These are phyloP conservation scores for Umbilicus rupestris DNA, from an alignment of 164 flowering plant genomes.

Conservation along the genomic window DNA sequence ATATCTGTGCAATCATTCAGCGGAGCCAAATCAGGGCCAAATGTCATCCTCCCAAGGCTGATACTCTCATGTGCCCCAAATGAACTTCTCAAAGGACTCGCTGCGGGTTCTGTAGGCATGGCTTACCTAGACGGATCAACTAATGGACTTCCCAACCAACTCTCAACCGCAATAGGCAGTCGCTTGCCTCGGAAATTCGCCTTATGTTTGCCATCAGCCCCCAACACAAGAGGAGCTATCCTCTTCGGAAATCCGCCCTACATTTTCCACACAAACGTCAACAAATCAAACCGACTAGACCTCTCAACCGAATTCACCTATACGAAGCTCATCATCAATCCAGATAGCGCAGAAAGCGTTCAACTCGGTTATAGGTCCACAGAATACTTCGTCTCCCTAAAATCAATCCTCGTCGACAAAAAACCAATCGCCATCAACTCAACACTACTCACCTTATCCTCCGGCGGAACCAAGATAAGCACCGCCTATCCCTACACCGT, in stretches of 20 bases:
- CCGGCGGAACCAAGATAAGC: constrained; percentile 10
- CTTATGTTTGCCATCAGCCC: constrained; percentile 23
- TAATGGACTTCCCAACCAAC: constrained; percentile 23
- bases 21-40: constrained; percentile 20
- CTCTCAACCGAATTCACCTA: constrained; percentile 20
- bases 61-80: constrained; percentile 28
- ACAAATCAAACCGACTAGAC: constrained; percentile 9
- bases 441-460: constrained; percentile 18
- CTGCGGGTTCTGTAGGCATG: constrained; percentile 33
- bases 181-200: constrained; percentile 31
- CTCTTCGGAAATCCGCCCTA: constrained; percentile 38
- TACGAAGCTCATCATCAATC: constrained; percentile 30
- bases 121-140: constrained; percentile 32
- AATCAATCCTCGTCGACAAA: constrained; percentile 22
- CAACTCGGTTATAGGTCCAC: constrained; percentile 19
- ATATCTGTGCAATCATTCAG: constrained; percentile 19
- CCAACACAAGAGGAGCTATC: constrained; percentile 19
- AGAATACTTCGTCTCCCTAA: constrained; percentile 35
- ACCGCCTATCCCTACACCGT: constrained; percentile 9
- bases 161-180: constrained; percentile 22
- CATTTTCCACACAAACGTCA: constrained; percentile 17
- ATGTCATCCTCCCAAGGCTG: constrained; percentile 3
- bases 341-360: constrained; percentile 19
- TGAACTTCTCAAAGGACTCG: constrained; percentile 23
- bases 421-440: constrained; percentile 16